Conservation (phyloP, 352 stramenopile genomes). For the Phytopythium ostracodes region DNA sequence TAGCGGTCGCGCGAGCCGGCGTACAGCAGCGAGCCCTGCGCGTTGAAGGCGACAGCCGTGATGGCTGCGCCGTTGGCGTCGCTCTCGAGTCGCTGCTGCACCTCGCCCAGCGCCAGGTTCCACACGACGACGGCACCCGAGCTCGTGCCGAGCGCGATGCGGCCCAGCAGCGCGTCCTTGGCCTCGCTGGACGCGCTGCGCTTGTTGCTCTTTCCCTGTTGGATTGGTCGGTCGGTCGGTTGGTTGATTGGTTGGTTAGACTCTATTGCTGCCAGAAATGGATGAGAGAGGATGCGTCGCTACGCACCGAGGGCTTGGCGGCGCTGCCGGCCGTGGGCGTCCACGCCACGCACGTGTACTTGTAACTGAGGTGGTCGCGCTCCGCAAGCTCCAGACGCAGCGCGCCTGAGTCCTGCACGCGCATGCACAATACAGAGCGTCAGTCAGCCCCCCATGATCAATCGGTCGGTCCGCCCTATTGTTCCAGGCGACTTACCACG, state of each 20-base stretch:
- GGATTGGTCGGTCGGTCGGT: too few relatives aligned
- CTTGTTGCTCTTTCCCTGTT: conserved; percentile 34
- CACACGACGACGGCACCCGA: conserved; percentile 63
- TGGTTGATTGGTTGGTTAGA: too few relatives aligned
- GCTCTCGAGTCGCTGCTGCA: conserved; percentile 51
- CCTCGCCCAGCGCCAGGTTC: conserved; percentile 65
- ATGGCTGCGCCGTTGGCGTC: conserved; percentile 47
- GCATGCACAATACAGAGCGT: background rate
- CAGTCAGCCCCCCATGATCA: background rate
- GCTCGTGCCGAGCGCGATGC: conserved; percentile 72
- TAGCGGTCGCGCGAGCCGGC: conserved; percentile 68
- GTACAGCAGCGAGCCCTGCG: conserved; percentile 63
- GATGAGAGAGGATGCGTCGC: too few relatives aligned
- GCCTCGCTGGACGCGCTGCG: conserved; percentile 17
- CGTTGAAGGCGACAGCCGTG: conserved; percentile 69
- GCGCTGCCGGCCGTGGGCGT: conserved; percentile 32
- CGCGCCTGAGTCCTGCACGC: conserved; percentile 36
- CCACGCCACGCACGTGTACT: conserved; percentile 76
- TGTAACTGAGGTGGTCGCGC: conserved; percentile 81
- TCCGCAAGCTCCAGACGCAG: conserved; percentile 79
- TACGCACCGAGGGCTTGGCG: too few relatives aligned
- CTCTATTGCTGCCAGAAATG: too few relatives aligned
- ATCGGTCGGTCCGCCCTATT: too few relatives aligned
- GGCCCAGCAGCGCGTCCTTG: conserved; percentile 33
- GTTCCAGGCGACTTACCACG: conserved; percentile 40